phyloP scores from a whole-genome alignment of 1,139 yeast species.

The Taiozyma onychis region DNA sequence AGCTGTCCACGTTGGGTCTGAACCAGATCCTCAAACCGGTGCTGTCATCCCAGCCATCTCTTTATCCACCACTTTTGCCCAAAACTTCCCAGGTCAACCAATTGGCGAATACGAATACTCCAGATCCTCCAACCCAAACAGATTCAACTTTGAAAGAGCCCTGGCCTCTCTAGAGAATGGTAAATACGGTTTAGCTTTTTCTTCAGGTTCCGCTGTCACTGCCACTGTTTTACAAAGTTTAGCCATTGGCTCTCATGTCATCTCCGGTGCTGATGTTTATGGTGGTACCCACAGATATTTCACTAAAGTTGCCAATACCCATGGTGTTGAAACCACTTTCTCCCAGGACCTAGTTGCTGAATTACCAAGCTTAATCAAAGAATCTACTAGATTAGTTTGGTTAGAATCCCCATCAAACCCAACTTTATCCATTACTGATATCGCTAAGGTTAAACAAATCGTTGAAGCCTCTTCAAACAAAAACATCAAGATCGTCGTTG shows the following conservation, averaged over 20 bases:
- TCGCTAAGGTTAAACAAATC: conserved; percentile 49
- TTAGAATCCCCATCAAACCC: conserved; percentile 90
- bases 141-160: conserved; percentile 76
- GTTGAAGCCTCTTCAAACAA: conserved; percentile 38
- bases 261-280: conserved; percentile 84
- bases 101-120: conserved; percentile 81
- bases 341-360: conserved; percentile 61
- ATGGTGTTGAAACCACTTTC: conserved; percentile 68
- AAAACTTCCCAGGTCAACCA: conserved; percentile 70
- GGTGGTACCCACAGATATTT: conserved; percentile 93
- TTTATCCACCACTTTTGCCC: conserved; percentile 82
- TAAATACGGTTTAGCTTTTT: conserved; percentile 70
- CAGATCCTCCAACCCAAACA: conserved; percentile 84
- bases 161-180: conserved; percentile 79
- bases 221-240: conserved; percentile 72
- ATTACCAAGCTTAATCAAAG: conserved; percentile 47
- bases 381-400: conserved; percentile 77
- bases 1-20: conserved; percentile 84
- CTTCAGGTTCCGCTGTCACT: conserved; percentile 86
- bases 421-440: conserved; percentile 72
- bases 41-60: conserved; percentile 87
- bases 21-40: conserved; percentile 69
- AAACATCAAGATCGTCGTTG: conserved; percentile 68
- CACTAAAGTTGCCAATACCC: conserved; percentile 78
- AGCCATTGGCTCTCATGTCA: conserved; percentile 67